Evolutionary conservation across 192 early-diverging fungal genomes (phyloP).

Genomic region (Podila minutissima): DNA sequence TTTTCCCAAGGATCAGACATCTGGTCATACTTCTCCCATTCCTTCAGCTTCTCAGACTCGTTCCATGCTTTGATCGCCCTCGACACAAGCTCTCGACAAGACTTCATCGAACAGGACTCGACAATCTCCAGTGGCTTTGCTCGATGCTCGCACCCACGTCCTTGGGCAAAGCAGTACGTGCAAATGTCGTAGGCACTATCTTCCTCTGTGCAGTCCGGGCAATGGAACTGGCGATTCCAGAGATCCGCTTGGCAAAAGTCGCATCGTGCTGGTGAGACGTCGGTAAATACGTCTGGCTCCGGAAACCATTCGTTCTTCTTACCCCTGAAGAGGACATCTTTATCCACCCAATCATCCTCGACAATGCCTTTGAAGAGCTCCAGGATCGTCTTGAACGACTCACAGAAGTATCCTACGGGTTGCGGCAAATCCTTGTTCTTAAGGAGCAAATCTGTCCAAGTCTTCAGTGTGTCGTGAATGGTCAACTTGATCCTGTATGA

Average conservation of each 20-base stretch:
- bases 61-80: conserved; percentile 35
- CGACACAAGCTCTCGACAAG: conserved; percentile 4
- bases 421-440: conserved; percentile 2
- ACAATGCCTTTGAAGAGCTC: conserved; percentile 20
- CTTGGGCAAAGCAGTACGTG: conserved; percentile 11
- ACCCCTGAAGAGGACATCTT: not conserved
- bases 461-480: conserved; percentile 11
- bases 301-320: not conserved
- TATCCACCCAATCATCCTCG: conserved; percentile 42
- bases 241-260: conserved; percentile 37
- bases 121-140: conserved; percentile 19
- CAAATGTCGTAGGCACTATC: conserved; percentile 30
- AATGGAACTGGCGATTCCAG: conserved; percentile 42
- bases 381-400: conserved; percentile 23
- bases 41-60: conserved; percentile 13
- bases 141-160: conserved; percentile 38
- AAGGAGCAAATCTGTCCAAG: conserved; percentile 12
- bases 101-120: conserved; percentile 34
- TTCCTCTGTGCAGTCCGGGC: conserved; percentile 6
- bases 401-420: conserved; percentile 17
- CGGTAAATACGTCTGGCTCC: conserved; percentile 8
- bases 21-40: not conserved
- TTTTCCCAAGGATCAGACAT: conserved; percentile 19
- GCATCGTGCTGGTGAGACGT: conserved; percentile 20
- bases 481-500: conserved; percentile 36